Evolutionary conservation across 225 moss, liverwort and hornwort genomes (phyloP).

Genomic region (Pleurozium schreberi): DNA sequence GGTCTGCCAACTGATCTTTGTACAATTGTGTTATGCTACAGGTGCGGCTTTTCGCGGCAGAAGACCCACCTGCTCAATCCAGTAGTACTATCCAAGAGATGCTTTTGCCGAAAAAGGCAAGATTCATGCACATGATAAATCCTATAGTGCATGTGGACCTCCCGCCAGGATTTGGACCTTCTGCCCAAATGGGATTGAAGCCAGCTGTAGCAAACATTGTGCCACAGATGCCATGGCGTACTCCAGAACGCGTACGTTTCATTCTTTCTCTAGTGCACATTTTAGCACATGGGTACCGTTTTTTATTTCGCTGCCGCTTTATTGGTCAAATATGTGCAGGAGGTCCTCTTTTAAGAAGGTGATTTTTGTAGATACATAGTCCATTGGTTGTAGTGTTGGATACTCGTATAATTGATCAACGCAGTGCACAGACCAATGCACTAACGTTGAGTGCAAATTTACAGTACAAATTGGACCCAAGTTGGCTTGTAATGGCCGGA

Average conservation of each 20-base stretch:
- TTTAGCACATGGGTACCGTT: neutral
- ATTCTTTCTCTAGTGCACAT: neutral
- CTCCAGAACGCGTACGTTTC: constrained; percentile 60
- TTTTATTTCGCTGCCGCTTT: neutral
- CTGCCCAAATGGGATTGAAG: constrained; percentile 31
- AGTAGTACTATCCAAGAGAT: constrained; percentile 55
- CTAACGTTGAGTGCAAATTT: neutral
- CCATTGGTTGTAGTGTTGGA: neutral
- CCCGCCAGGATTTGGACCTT: constrained; percentile 77
- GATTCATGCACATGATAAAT: constrained; percentile 67
- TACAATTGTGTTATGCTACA: constrained; percentile 16
- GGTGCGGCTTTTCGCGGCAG: constrained; percentile 86
- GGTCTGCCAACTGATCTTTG: neutral
- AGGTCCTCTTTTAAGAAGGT: neutral
- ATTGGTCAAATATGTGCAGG: neutral
- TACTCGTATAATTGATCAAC: neutral
- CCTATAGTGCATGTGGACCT: constrained; percentile 37
- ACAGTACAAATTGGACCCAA: constrained; percentile 59
- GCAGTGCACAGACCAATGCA: neutral
- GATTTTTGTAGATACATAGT: neutral
- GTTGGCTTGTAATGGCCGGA: constrained; percentile 82
- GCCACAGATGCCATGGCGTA: constrained; percentile 65
- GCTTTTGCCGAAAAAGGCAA: constrained; percentile 74
- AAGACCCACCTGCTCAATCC: constrained; percentile 71
- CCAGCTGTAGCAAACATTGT: constrained; percentile 42